Percentiles rank a stretch among this genome's conserved stretches.
Conservation (phyloP, 768 basidiomycete species). For the Tylopilus sp. region DNA sequence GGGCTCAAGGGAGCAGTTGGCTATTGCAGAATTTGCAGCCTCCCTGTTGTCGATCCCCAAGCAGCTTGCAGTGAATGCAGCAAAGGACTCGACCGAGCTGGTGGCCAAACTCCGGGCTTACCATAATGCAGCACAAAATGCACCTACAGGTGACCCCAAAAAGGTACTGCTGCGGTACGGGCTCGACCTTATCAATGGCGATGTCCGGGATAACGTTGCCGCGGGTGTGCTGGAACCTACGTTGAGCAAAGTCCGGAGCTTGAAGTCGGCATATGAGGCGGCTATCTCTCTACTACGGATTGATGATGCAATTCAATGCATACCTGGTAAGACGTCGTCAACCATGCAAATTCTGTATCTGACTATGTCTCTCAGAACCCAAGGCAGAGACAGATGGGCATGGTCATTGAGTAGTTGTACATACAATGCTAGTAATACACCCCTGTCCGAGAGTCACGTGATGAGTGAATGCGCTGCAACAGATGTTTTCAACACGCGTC, state of each 20-base stretch:
- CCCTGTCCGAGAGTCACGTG: slow-evolving; percentile 26
- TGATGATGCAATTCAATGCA: slow-evolving; percentile 92
- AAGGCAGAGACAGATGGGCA: slow-evolving; percentile 71
- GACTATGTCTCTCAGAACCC: slow-evolving; percentile 46
- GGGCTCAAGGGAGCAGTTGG: slow-evolving; percentile 98
- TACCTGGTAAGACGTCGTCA: slow-evolving; percentile 59
- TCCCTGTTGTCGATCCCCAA: slow-evolving; percentile 95
- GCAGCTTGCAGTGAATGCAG: slow-evolving; percentile 94
- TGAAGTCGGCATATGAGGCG: slow-evolving; percentile 97
- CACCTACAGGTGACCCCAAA: slow-evolving; percentile 86
- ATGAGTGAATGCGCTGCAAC: slow-evolving; percentile 16
- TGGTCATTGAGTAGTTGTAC: slow-evolving; percentile 50
- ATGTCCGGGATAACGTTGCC: slow-evolving; percentile 90
- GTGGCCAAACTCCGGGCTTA: slow-evolving; percentile 96
- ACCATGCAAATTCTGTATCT: slow-evolving; percentile 12
- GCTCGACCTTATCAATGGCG: slow-evolving; percentile 89
- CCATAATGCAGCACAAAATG: slow-evolving; percentile 95
- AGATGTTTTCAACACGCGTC: slow-evolving; percentile 27
- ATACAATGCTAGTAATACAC: background rate
- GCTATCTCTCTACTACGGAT: slow-evolving; percentile 93
- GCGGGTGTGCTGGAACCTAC: slow-evolving; percentile 96
- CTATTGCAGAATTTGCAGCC: slow-evolving; percentile 97
- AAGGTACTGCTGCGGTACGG: slow-evolving; percentile 90
- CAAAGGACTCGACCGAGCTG: slow-evolving; percentile 96
- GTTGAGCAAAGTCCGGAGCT: slow-evolving; percentile 92